Percentiles rank a stretch among this genome's conserved stretches.
Evolutionary conservation across 768 basidiomycete species (phyloP).

Genomic region (Termitomyces sp.): DNA sequence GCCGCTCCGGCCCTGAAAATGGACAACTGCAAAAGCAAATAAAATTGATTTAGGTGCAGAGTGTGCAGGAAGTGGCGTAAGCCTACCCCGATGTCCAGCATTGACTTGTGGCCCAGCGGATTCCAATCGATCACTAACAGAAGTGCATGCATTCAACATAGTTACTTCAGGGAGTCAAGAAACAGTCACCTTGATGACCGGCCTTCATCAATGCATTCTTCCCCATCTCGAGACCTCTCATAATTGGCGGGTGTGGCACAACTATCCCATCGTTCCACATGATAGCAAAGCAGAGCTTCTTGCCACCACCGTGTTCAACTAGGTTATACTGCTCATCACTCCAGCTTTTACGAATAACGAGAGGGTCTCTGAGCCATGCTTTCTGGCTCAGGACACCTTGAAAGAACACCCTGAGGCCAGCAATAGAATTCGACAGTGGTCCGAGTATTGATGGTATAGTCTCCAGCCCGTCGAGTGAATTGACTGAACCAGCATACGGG

Average conservation of each 20-base stretch:
- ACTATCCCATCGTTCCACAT: slow-evolving; percentile 64
- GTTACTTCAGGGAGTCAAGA: neutral
- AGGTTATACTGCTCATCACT: slow-evolving; percentile 52
- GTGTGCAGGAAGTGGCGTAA: neutral
- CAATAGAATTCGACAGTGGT: slow-evolving; percentile 55
- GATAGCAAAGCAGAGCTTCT: slow-evolving; percentile 49
- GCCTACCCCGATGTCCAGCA: slow-evolving; percentile 37
- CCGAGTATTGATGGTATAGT: slow-evolving; percentile 69
- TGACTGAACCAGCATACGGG: slow-evolving; percentile 63
- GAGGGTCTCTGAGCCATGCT: slow-evolving; percentile 67
- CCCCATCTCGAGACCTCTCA: slow-evolving; percentile 49
- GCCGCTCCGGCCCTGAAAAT: neutral
- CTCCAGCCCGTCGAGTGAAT: slow-evolving; percentile 68
- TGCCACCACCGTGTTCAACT: slow-evolving; percentile 51
- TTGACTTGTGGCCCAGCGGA: slow-evolving; percentile 45
- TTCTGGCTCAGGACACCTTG: slow-evolving; percentile 52
- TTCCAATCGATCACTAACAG: slow-evolving; percentile 67
- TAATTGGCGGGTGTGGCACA: slow-evolving; percentile 59
- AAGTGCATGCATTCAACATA: neutral
- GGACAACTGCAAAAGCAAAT: neutral
- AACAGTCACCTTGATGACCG: slow-evolving; percentile 55
- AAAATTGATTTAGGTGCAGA: neutral
- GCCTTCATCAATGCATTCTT: slow-evolving; percentile 52
- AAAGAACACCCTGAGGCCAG: slow-evolving; percentile 62
- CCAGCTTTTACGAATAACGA: slow-evolving; percentile 55